Evolutionary conservation across 352 stramenopile species (phyloP), one percentile per base, ranked within the genome.

Genomic region (Peronosclerospora sorghi): DNA sequence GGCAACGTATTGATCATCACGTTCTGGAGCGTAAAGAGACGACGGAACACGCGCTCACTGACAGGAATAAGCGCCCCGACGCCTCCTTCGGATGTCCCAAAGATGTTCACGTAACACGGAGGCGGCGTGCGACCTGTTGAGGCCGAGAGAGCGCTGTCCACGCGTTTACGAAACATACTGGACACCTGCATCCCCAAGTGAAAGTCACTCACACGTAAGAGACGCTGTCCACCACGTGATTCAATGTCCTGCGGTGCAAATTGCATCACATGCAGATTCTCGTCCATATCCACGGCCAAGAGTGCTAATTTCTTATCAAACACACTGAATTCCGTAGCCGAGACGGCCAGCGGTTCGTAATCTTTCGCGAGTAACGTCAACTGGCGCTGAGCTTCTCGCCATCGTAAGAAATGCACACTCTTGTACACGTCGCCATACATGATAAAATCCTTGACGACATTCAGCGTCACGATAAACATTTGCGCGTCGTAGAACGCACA

Each of bases 401-500:
- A 95, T 1, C 76, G 68, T 23, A 95, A 51, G 45, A 95, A 93
- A 46, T 93, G 72, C 12, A 89, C 78, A 24, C 81, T 90, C 55
- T 93, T 94, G 65, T 84, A 93, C 10, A 95, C 62, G 45, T 95
- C 83, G 5, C 71, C 80, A 37, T 93, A 90, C 62, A 91, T 63
- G 48, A 95, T 62, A 23, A 85, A 94, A 42, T 92, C 80, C 39
- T 85, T 86, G 6, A 93, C 67, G 26, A 90, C 76, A 42, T 53
- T 86, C 20, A 85, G 54, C 21, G 69, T 89, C 39, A 89, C 76
- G 42, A 93, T 93, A 47, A 78, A 93, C 56, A 88, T 86, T 42
- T 93, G 80, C 13, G 78, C 78, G 35, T 93, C 80, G 50, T 90
- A 93, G 48, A 93, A 93, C 0, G 80, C 78, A 39, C 80, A 93